Base-by-base conservation (phyloP, 768 basidiomycete genomes). In the Suillus alpinus region DNA sequence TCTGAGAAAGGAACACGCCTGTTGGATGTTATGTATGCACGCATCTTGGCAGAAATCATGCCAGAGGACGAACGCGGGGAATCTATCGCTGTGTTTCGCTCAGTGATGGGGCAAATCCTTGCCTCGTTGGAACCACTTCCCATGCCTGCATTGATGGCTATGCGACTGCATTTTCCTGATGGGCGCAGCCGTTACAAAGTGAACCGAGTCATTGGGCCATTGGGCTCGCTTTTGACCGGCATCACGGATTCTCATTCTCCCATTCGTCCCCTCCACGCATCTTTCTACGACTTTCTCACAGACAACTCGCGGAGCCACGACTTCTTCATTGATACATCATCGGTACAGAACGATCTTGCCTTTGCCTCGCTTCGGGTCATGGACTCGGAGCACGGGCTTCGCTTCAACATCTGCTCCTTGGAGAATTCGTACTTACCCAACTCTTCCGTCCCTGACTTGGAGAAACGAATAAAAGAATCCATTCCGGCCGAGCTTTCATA, bases 401-500 rank as follows among this genome's bases (percentile, higher is more conserved):
- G 46, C 14, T 47, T 47, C 46, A 47, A 47, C 14, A 47, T 47
- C 46, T 16, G 46, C 26, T 47, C 46, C 12, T 37, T 75, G 3
- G 59, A 71, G 29, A 66, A 67, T 8, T 76, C 75, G 5, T 66
- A 73, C 55, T 7, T 62, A 0, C 51, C 26, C n/a, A 74, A 75
- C 32, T 18, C 57, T 7, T 63, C 71, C 12, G 50, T 75, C 6
- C 57, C 57, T 0, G 64, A 67, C 6, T 49, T 66, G 2, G 20
- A 55, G 1, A 16, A 44, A 4, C 59, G 60, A 6, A 65, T 73
- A 10, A 47, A 65, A 8, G 47, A 59, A 0, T 52, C 34, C 10
- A 75, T 77, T 31, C 56, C 73, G 2, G 34, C 63, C 5, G 56
- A 66, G 6, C 60, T 77, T 16, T 63, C 61, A 1, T 76, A 77